Base-by-base conservation (phyloP, 371 early-diverging fungal genomes). In the Lichtheimia ramosa region DNA sequence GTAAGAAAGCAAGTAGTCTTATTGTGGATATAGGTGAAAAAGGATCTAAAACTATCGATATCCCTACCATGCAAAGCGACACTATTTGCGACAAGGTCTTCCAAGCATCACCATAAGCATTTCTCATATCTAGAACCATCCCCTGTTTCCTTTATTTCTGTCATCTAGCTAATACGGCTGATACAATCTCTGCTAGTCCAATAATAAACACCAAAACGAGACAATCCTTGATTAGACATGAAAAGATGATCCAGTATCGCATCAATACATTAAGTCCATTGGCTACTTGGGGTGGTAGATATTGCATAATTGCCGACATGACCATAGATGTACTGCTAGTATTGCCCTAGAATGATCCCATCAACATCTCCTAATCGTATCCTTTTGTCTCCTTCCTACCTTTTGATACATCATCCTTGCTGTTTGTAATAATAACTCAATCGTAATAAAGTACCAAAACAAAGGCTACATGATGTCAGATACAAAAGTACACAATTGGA, bases 381-480 rank as follows among this genome's bases (percentile, higher is more conserved):
- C n/a, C n/a, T n/a, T n/a, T n/a, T n/a, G n/a, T n/a, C n/a, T 14
- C 13, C 18, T 39, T 25, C 27, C 12, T 12, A 83, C 82, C 51
- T 83, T 63, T 48, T 85, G 83, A 48, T 77, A 71, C 18, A 76
- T 62, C 66, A 85, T 71, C 15, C 83, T 67, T 0, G 83, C 74
- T 12, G 85, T 71, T 50, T 85, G 87, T 50, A 87, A 48, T 16
- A 79, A 58, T 28, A 87, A 43, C 46, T 87, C 83, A 46, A 83
- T 53, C 2, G 82, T 79, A 5, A 77, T 63, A 74, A 85, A 87
- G 57, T 87, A 84, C 87, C 87, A 87, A 63, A 87, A 87, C 42
- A 83, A 62, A 34, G 85, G 77, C 83, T 84, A 65, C 41, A n/a
- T 16, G 12, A 39, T 34, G 10, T 27, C 14, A 18, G 18, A 18